A percentile compares a stretch with the other conserved stretches of the same genome.
These are phyloP conservation scores for Fusarium sp. DNA, from an alignment of 2,329 filamentous ascomycete genomes.

Conservation along the genomic window DNA sequence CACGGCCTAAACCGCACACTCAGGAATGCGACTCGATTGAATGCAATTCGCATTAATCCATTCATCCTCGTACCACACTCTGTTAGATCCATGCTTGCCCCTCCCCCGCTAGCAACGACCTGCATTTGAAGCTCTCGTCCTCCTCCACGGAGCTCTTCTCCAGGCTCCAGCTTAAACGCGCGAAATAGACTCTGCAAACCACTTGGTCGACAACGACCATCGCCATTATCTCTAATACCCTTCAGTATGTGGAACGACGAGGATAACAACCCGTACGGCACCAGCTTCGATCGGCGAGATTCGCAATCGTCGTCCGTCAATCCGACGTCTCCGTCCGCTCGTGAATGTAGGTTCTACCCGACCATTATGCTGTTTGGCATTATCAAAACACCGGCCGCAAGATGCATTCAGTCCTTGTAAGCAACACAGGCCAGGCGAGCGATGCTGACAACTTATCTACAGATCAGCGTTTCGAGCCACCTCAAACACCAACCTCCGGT, in stretches of 20 bases:
- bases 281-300: constrained; percentile 88
- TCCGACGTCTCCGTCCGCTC: constrained; percentile 69
- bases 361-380: not conserved
- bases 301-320: constrained; percentile 77
- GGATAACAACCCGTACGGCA: constrained; percentile 94
- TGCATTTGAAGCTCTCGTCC: constrained; percentile 40
- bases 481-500: constrained; percentile 77
- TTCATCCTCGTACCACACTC: constrained; percentile 15
- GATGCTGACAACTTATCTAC: constrained; percentile 19
- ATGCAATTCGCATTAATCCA: constrained; percentile 14
- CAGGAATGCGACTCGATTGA: constrained; percentile 39
- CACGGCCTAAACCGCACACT: not conserved
- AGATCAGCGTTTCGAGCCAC: constrained; percentile 66
- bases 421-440: constrained; percentile 4
- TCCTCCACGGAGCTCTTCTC: constrained; percentile 17
- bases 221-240: constrained; percentile 23
- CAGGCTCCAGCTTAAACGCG: constrained; percentile 33
- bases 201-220: constrained; percentile 10
- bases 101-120: constrained; percentile 38
- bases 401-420: constrained; percentile 1
- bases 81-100: constrained; percentile 30
- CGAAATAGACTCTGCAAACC: constrained; percentile 22
- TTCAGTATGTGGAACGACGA: constrained; percentile 95
- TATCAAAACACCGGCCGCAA: not conserved
- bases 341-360: constrained; percentile 65